These are phyloP conservation scores for Flaveria linearis DNA, from an alignment of 129 eudicot species.

Conservation along the genomic window DNA sequence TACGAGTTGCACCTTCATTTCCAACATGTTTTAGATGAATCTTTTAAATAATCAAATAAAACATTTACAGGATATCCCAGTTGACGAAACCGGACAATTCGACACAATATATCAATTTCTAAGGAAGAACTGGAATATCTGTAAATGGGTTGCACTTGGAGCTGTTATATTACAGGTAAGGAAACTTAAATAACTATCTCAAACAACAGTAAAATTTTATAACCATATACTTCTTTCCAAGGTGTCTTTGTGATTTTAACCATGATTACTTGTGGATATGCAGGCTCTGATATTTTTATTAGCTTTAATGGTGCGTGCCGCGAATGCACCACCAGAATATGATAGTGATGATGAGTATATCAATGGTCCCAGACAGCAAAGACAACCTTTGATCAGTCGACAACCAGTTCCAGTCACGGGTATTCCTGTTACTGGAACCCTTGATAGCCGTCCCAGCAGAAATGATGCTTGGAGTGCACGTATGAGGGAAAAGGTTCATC, in stretches of 20 bases:
- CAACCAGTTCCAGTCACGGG: constrained; percentile 66
- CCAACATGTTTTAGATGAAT: constrained; percentile 3
- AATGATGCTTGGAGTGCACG: constrained; percentile 98
- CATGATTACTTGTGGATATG: constrained; percentile 24
- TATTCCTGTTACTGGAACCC: constrained; percentile 68
- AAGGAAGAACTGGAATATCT: constrained; percentile 65
- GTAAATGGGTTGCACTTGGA: constrained; percentile 91
- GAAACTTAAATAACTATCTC: neutral
- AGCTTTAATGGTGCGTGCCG: constrained; percentile 73
- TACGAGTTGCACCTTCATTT: neutral
- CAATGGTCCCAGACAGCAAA: constrained; percentile 67
- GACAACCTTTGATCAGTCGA: constrained; percentile 74
- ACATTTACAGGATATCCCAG: constrained; percentile 68
- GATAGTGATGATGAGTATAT: constrained; percentile 96
- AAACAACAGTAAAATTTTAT: constrained; percentile 4
- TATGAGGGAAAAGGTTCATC: constrained; percentile 86
- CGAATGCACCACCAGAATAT: constrained; percentile 69
- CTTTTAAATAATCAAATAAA: constrained; percentile 3
- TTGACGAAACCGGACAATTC: constrained; percentile 77
- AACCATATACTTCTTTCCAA: neutral
- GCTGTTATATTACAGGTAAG: constrained; percentile 74
- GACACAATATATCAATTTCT: constrained; percentile 69
- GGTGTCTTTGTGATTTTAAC: too few species aligned
- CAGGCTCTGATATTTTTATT: constrained; percentile 85
- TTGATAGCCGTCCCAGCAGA: constrained; percentile 70